phyloP scores from a whole-genome alignment of 306 rosid species.

The Abrus precatorius region DNA sequence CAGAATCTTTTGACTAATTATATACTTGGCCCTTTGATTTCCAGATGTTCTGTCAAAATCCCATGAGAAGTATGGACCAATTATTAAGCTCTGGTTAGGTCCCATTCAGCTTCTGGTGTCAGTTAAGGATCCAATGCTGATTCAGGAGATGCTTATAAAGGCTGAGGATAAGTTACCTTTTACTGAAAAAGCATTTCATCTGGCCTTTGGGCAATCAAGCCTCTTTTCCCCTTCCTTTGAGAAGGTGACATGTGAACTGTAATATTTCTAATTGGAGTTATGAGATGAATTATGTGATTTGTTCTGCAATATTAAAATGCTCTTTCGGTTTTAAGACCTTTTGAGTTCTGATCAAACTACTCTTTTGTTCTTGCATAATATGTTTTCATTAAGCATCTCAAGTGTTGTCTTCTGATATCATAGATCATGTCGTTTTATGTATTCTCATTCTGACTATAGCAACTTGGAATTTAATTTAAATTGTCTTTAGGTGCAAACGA shows the following conservation, averaged over 20 bases:
- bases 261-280: constrained; percentile 27
- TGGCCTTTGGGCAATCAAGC: constrained; percentile 79
- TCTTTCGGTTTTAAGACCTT: constrained; percentile 5
- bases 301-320: constrained; percentile 2
- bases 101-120: constrained; percentile 88
- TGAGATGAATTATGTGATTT: constrained; percentile 1
- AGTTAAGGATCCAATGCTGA: constrained; percentile 67
- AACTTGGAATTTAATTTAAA: constrained; percentile 34
- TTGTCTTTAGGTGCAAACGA: constrained; percentile 65
- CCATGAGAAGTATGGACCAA: constrained; percentile 72
- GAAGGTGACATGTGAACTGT: constrained; percentile 56
- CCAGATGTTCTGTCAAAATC: constrained; percentile 71
- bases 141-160: constrained; percentile 77
- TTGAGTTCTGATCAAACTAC: background rate
- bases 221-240: constrained; percentile 82
- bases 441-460: constrained; percentile 35
- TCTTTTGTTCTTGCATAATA: background rate
- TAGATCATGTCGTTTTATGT: constrained; percentile 12
- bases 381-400: background rate
- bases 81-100: constrained; percentile 87
- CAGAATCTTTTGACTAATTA: background rate
- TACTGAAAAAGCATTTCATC: constrained; percentile 68
- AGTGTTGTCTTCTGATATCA: constrained; percentile 15
- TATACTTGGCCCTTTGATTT: constrained; percentile 37
- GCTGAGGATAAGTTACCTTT: constrained; percentile 79